These are phyloP conservation scores for Pythium aristosporum DNA, from an alignment of 352 stramenopile genomes.

Conservation along the genomic window DNA sequence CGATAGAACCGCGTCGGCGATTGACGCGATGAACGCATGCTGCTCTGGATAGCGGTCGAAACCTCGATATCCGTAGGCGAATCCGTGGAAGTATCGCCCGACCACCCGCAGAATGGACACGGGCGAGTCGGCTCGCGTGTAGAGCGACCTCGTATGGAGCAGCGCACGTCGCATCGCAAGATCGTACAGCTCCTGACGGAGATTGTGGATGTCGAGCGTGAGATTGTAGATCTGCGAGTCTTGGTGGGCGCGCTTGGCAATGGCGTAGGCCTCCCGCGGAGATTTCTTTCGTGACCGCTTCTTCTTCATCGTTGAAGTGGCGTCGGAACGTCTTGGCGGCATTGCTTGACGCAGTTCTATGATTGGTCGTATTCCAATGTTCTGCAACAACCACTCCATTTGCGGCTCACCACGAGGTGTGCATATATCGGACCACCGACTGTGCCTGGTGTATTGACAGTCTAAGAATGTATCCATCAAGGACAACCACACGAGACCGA, in stretches of 20 bases:
- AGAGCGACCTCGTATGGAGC: conserved; percentile 9
- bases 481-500: too few species aligned
- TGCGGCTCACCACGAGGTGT: too few species aligned
- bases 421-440: too few species aligned
- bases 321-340: too few species aligned
- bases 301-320: background rate
- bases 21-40: conserved; percentile 10
- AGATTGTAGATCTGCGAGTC: conserved; percentile 8
- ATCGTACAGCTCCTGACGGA: conserved; percentile 4
- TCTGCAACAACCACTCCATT: too few species aligned
- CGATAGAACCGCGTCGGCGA: conserved; percentile 4
- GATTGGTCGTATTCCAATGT: too few species aligned
- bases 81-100: conserved; percentile 7
- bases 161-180: background rate
- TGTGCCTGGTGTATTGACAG: too few species aligned
- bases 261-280: background rate
- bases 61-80: conserved; percentile 1
- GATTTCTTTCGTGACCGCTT: background rate
- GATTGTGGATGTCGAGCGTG: conserved; percentile 5
- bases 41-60: background rate
- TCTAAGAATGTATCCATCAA: too few species aligned
- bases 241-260: background rate
- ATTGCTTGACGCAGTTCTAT: too few species aligned
- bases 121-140: background rate
- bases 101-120: background rate